Conservation (phyloP, 192 early-diverging fungal species). For the Coemansia sp. region DNA sequence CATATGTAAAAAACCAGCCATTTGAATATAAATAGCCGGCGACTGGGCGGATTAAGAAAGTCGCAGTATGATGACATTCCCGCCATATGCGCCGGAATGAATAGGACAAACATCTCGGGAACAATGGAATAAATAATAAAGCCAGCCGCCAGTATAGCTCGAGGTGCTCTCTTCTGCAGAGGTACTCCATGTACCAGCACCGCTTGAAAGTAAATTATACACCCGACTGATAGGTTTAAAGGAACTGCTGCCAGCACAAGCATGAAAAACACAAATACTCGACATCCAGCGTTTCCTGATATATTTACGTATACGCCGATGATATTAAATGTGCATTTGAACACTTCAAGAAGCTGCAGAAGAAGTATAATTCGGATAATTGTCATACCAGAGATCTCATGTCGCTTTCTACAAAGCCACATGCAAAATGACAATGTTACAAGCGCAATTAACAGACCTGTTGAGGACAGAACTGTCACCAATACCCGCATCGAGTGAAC, state of each 20-base stretch:
- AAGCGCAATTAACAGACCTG: conserved; percentile 14
- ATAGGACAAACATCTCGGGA: conserved; percentile 17
- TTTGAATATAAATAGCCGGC: conserved; percentile 32
- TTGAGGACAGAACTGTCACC: conserved; percentile 5
- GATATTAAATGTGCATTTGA: conserved; percentile 20
- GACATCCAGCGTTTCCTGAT: conserved; percentile 9
- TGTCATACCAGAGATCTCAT: conserved; percentile 30
- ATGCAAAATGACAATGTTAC: conserved; percentile 12
- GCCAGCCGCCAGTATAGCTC: neutral
- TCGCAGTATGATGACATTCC: conserved; percentile 30
- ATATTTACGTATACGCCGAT: conserved; percentile 10
- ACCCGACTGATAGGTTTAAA: conserved; percentile 28
- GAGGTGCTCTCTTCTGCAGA: conserved; percentile 7
- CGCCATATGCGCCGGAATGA: conserved; percentile 17
- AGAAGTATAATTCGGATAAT: conserved; percentile 31
- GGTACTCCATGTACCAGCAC: conserved; percentile 25
- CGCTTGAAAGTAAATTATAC: conserved; percentile 38
- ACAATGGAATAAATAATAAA: conserved; percentile 7
- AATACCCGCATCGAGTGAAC: conserved; percentile 10
- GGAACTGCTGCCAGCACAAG: conserved; percentile 18
- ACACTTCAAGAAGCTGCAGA: conserved; percentile 22
- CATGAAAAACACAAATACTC: conserved; percentile 20
- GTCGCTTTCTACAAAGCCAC: conserved; percentile 13
- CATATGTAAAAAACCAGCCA: conserved; percentile 47
- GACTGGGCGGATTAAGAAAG: conserved; percentile 12